phyloP scores from a whole-genome alignment of 2,329 filamentous ascomycete species.

The Fusarium longipes region DNA sequence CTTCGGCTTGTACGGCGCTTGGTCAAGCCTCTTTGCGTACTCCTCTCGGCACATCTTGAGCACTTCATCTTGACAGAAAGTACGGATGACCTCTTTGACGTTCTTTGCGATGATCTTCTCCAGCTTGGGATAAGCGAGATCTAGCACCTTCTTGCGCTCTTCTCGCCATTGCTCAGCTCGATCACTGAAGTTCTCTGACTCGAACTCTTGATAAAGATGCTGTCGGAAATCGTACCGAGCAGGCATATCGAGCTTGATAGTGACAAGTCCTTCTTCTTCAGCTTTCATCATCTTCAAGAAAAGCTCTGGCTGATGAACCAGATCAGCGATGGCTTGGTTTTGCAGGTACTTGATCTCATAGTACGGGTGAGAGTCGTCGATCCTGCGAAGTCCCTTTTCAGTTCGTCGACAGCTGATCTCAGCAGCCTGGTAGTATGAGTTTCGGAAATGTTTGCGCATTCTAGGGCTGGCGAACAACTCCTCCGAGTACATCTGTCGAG shows the following conservation, averaged over 20 bases:
- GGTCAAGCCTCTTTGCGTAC: slow-evolving; percentile 89
- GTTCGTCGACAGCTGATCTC: slow-evolving; percentile 89
- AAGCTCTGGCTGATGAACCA: slow-evolving; percentile 85
- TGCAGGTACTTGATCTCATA: slow-evolving; percentile 98
- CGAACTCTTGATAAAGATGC: slow-evolving; percentile 83
- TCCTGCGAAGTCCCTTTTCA: slow-evolving; percentile 91
- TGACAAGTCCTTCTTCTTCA: slow-evolving; percentile 91
- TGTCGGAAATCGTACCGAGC: slow-evolving; percentile 80
- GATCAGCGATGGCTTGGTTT: slow-evolving; percentile 84
- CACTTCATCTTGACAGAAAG: slow-evolving; percentile 92
- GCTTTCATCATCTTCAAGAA: slow-evolving; percentile 98
- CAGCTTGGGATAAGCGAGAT: slow-evolving; percentile 82
- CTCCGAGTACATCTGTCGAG: slow-evolving; percentile 89
- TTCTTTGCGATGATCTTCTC: slow-evolving; percentile 87
- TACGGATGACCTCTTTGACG: slow-evolving; percentile 93
- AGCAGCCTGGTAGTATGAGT: slow-evolving; percentile 84
- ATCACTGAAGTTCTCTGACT: slow-evolving; percentile 95
- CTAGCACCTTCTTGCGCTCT: slow-evolving; percentile 85
- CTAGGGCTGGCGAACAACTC: slow-evolving; percentile 89
- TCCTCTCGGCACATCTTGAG: slow-evolving; percentile 89
- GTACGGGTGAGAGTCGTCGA: slow-evolving; percentile 94
- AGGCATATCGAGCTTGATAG: slow-evolving; percentile 83
- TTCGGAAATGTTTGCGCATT: slow-evolving; percentile 87
- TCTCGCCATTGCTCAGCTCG: slow-evolving; percentile 95
- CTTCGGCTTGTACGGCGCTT: slow-evolving; percentile 95